A percentile compares a stretch with the other conserved stretches of the same genome.
Conservation (phyloP, 2,329 filamentous ascomycete species). For the Verticillium albo-atrum region DNA sequence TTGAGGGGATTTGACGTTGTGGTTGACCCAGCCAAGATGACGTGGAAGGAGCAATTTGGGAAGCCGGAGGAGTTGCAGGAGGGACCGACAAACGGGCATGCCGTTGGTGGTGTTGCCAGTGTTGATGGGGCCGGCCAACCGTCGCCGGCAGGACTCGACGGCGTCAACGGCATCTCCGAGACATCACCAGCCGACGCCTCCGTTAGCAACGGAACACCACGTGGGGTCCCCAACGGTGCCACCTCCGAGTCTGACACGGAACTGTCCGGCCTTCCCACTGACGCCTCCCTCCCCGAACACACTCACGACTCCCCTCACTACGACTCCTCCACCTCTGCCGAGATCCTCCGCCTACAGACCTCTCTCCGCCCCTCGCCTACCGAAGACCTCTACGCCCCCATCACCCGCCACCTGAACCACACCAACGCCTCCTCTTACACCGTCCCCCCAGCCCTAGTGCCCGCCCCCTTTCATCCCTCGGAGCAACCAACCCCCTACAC, state of each 20-base stretch:
- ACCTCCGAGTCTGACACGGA: background rate
- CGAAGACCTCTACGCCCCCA: constrained; percentile 52
- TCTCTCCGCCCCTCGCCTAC: constrained; percentile 42
- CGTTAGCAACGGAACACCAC: background rate
- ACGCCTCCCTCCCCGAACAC: constrained; percentile 48
- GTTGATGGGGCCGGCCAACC: background rate
- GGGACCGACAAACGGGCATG: background rate
- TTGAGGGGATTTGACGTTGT: constrained; percentile 22
- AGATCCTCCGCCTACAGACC: constrained; percentile 58
- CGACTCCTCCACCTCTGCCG: constrained; percentile 54
- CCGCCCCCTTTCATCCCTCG: background rate
- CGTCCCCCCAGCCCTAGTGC: background rate
- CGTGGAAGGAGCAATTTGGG: constrained; percentile 9
- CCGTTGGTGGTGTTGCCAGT: background rate
- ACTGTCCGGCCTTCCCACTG: background rate
- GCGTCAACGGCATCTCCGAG: background rate
- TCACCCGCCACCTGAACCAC: constrained; percentile 62
- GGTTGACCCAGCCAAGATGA: constrained; percentile 20
- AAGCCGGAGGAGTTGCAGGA: constrained; percentile 2
- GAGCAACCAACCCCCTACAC: constrained; percentile 66
- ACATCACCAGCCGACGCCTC: background rate
- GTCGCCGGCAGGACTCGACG: background rate
- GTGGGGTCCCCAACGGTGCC: background rate
- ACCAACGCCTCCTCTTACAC: background rate
- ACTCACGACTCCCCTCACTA: constrained; percentile 58